phyloP scores from a whole-genome alignment of 1,139 yeast genomes.

The Magnusiomyces fungicola region DNA sequence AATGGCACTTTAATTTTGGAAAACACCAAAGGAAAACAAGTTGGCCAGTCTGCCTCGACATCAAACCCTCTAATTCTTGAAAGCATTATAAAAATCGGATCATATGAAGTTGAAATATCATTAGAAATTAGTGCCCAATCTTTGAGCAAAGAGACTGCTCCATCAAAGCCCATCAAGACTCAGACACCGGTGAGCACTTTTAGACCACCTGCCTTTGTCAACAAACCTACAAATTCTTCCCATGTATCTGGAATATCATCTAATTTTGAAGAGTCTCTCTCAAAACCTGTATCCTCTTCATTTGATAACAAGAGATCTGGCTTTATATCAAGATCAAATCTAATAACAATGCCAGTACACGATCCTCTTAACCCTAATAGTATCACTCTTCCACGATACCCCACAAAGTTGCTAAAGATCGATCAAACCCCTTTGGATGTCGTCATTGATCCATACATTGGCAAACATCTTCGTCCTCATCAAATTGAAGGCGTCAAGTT shows the following conservation, averaged over 20 bases:
- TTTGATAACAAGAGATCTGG: background rate
- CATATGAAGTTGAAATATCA: conserved; percentile 42
- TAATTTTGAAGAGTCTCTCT: conserved; percentile 2
- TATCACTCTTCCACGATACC: conserved; percentile 39
- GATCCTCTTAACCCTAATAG: conserved; percentile 38
- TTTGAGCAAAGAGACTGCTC: background rate
- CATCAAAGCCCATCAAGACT: background rate
- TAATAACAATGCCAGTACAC: conserved; percentile 32
- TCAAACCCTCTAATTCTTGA: conserved; percentile 24
- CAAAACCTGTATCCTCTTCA: background rate
- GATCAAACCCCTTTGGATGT: conserved; percentile 40
- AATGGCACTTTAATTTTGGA: conserved; percentile 19
- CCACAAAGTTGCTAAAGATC: conserved; percentile 14
- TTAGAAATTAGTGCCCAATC: background rate
- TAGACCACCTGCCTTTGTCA: background rate
- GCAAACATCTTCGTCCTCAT: conserved; percentile 61
- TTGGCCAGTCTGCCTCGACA: conserved; percentile 7
- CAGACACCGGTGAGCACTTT: background rate
- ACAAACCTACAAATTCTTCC: background rate
- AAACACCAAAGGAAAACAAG: conserved; percentile 23
- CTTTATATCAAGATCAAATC: background rate
- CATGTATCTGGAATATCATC: background rate
- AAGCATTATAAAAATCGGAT: conserved; percentile 42
- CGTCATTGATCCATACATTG: conserved; percentile 60
- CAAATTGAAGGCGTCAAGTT: conserved; percentile 79